These are phyloP conservation scores for Pythium dissotocum DNA, from an alignment of 352 stramenopile genomes.

Conservation along the genomic window DNA sequence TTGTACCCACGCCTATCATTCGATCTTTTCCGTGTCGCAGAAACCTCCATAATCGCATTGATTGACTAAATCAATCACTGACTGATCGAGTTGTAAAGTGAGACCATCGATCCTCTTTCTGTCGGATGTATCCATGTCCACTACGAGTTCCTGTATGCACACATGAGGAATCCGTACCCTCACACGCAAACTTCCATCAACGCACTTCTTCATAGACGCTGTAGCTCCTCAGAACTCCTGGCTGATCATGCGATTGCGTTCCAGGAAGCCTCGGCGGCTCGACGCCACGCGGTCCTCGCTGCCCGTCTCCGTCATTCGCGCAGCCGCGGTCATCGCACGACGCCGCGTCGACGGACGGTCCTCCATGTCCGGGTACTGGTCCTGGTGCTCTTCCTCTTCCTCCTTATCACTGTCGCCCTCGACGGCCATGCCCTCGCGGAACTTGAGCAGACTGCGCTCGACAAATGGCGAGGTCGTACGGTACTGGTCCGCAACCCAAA, in stretches of 20 bases:
- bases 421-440: conserved; percentile 61
- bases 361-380: conserved; percentile 20
- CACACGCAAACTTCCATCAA: not conserved
- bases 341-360: conserved; percentile 22
- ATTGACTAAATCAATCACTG: conserved; percentile 7
- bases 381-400: conserved; percentile 28
- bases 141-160: not conserved
- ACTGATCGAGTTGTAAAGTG: not conserved
- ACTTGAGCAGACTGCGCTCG: conserved; percentile 81
- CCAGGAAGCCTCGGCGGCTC: conserved; percentile 49
- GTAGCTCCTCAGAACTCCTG: conserved; percentile 47
- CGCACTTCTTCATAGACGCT: not conserved
- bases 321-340: conserved; percentile 18
- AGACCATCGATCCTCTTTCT: not conserved
- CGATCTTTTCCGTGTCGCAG: conserved; percentile 5
- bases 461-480: conserved; percentile 86
- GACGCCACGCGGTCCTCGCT: conserved; percentile 31
- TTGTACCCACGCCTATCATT: not conserved
- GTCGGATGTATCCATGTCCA: not conserved
- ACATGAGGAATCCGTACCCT: not conserved
- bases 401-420: conserved; percentile 34
- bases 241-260: conserved; percentile 55
- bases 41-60: not conserved
- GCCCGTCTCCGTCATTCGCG: conserved; percentile 18
- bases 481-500: conserved; percentile 86